A percentile compares a stretch with the other conserved stretches of the same genome.
phyloP scores from a whole-genome alignment of 495 filamentous ascomycete genomes.

The Haplographium delicatum region DNA sequence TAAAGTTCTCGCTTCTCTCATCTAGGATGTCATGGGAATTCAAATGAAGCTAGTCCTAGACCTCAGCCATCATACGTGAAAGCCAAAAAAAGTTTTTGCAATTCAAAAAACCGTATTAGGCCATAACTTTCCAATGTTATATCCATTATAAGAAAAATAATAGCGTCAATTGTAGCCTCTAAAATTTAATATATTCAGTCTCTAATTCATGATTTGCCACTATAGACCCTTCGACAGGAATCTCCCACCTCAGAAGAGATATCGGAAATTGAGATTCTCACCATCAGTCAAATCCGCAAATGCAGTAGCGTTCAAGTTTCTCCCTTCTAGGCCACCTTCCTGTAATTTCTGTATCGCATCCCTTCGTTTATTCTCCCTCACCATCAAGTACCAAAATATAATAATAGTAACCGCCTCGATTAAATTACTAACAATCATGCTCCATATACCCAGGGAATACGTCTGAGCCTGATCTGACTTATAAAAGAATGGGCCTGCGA shows the following conservation, averaged over 20 bases:
- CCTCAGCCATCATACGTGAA: no score
- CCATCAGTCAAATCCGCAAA: slow-evolving; percentile 29
- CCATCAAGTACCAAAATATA: slow-evolving; percentile 54
- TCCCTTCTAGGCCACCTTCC: slow-evolving; percentile 50
- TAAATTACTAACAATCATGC: slow-evolving; percentile 53
- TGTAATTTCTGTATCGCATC: slow-evolving; percentile 24
- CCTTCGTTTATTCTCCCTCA: slow-evolving; percentile 53
- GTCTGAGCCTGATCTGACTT: slow-evolving; percentile 34
- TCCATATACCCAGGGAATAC: slow-evolving; percentile 62
- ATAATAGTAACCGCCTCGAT: slow-evolving; percentile 48
- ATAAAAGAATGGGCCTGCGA: slow-evolving; percentile 18
- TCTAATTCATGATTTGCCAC: no score
- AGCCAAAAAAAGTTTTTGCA: no score
- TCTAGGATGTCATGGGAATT: no score
- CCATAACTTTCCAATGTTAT: no score
- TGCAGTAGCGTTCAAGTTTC: slow-evolving; percentile 40
- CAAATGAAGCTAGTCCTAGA: no score
- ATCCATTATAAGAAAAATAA: no score
- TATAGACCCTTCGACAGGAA: no score
- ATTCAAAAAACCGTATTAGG: no score
- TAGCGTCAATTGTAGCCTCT: no score
- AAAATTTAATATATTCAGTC: no score
- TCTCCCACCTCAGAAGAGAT: slow-evolving; percentile 2
- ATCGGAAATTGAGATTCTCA: slow-evolving; percentile 20
- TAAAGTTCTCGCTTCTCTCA: no score